Conservation (phyloP, 805 yeast species). For the baker's yeast (Saccharomyces cerevisiae) region DNA sequence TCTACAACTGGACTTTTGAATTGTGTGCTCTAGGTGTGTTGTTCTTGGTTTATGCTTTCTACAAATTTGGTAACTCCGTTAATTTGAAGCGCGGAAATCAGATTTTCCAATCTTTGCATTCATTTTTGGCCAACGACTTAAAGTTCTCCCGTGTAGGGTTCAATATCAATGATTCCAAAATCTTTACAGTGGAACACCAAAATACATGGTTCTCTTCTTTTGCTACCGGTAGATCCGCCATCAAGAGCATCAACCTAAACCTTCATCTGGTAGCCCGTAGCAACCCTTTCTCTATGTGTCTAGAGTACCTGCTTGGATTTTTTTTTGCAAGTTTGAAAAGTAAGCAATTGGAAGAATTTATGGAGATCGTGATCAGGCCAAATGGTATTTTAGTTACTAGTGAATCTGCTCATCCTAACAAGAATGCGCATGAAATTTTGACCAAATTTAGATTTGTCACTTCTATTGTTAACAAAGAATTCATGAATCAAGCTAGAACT, state of each 20-base stretch:
- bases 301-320: constrained; percentile 55
- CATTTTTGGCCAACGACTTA: constrained; percentile 47
- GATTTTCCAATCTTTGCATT: constrained; percentile 43
- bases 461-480: constrained; percentile 76
- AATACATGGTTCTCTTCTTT: constrained; percentile 44
- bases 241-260: constrained; percentile 52
- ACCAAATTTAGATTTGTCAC: constrained; percentile 51
- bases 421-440: constrained; percentile 39
- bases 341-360: constrained; percentile 45
- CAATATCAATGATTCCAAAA: constrained; percentile 15
- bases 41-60: constrained; percentile 40
- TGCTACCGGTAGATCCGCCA: constrained; percentile 82
- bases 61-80: constrained; percentile 48
- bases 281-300: constrained; percentile 56
- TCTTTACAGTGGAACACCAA: constrained; percentile 29
- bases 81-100: constrained; percentile 50
- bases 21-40: constrained; percentile 45
- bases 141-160: constrained; percentile 56
- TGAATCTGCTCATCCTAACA: constrained; percentile 21
- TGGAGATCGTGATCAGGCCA: constrained; percentile 53
- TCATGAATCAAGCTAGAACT: constrained; percentile 69
- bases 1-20: constrained; percentile 77
- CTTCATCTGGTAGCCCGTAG: constrained; percentile 71
- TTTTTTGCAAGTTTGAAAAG: constrained; percentile 47
- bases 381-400: constrained; percentile 27